Conservation (phyloP, 2,329 filamentous ascomycete species). For the Pseudonectria foliicola region DNA sequence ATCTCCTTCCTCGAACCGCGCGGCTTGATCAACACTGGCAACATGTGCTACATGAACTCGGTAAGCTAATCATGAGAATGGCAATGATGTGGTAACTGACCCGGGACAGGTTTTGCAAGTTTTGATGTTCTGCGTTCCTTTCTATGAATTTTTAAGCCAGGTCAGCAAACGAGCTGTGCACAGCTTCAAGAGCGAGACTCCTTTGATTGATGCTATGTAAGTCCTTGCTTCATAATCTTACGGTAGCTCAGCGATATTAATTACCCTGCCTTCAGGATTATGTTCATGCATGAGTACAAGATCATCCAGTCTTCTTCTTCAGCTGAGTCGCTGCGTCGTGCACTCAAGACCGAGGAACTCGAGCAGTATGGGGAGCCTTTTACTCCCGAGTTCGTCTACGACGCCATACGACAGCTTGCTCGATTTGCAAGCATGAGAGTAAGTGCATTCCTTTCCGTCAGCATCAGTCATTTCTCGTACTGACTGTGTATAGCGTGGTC, state of each 20-base stretch:
- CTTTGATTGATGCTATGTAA: constrained; percentile 87
- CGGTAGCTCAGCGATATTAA: neutral
- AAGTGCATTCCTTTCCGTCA: constrained; percentile 28
- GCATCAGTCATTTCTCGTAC: neutral
- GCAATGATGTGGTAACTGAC: constrained; percentile 25
- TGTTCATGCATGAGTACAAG: constrained; percentile 91
- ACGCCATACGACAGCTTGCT: constrained; percentile 78
- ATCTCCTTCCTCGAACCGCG: constrained; percentile 83
- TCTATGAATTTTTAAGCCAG: constrained; percentile 88
- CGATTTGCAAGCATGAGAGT: constrained; percentile 90
- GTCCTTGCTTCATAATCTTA: constrained; percentile 25
- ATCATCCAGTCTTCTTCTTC: constrained; percentile 73
- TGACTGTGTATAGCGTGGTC: constrained; percentile 58
- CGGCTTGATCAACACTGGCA: constrained; percentile 91
- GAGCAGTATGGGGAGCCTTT: constrained; percentile 89
- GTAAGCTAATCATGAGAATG: constrained; percentile 47
- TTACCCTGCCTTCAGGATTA: constrained; percentile 54
- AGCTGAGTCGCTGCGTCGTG: constrained; percentile 63
- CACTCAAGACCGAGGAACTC: constrained; percentile 74
- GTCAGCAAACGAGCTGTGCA: constrained; percentile 76
- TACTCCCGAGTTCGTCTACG: constrained; percentile 90
- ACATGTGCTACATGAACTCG: constrained; percentile 99
- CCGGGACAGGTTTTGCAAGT: constrained; percentile 76
- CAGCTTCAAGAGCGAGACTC: constrained; percentile 92
- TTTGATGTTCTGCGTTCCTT: constrained; percentile 86